A percentile compares a stretch with the other conserved stretches of the same genome.
Evolutionary conservation across 169 alveolate genomes (phyloP).

Genomic region (Pseudocohnilembus persalinus): DNA sequence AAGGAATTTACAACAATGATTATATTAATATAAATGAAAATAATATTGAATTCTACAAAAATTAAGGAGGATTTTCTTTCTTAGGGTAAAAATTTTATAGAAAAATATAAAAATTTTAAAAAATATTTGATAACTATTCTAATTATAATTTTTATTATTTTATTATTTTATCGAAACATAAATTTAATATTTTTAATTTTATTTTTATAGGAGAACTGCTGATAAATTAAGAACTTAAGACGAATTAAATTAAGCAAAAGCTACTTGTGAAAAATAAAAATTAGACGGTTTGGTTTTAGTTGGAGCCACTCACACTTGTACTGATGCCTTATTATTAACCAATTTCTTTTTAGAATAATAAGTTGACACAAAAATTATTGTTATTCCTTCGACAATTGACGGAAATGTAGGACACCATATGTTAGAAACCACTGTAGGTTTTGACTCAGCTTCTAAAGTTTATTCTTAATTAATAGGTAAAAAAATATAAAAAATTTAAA

Average conservation of each 20-base stretch:
- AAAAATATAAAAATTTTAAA: no score
- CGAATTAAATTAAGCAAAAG: conserved; percentile 63
- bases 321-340: conserved; percentile 92
- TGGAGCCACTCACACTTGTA: conserved; percentile 96
- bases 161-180: no score
- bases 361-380: conserved; percentile 90
- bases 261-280: conserved; percentile 63
- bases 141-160: no score
- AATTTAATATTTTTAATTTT: conserved; percentile 57
- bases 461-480: conserved; percentile 96
- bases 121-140: no score
- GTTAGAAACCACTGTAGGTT: conserved; percentile 95
- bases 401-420: conserved; percentile 89
- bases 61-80: conserved; percentile 97
- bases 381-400: conserved; percentile 96
- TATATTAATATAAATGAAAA: conserved; percentile 85
- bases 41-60: conserved; percentile 88
- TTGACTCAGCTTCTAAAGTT: conserved; percentile 96
- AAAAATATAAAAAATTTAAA: no score
- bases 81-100: conserved; percentile 64
- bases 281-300: conserved; percentile 95
- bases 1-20: conserved; percentile 64
- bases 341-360: conserved; percentile 88
- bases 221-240: conserved; percentile 81
- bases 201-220: conserved; percentile 62